Evolutionary conservation across 2,329 filamentous ascomycete species (phyloP).

Genomic region (Fonsecaea monophora): DNA sequence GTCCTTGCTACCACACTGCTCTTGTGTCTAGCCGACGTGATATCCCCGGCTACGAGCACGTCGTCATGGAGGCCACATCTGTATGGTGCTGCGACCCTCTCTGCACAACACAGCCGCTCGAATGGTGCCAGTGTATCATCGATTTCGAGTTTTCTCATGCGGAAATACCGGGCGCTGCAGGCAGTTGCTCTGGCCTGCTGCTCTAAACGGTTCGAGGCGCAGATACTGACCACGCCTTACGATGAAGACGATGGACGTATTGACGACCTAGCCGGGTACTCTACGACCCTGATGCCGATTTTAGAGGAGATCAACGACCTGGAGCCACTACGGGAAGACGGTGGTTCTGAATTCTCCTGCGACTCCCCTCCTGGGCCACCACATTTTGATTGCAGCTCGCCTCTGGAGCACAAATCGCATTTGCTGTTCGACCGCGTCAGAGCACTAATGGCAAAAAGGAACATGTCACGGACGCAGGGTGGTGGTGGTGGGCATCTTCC

Average conservation of each 20-base stretch:
- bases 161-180: conserved; percentile 25
- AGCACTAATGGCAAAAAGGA: conserved; percentile 8
- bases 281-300: conserved; percentile 20
- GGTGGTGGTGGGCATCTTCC: conserved; percentile 6
- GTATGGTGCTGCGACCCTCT: conserved; percentile 15
- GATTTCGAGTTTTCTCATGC: conserved; percentile 11
- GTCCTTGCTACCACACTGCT: conserved; percentile 23
- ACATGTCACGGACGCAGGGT: neutral
- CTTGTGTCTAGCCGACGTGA: conserved; percentile 25
- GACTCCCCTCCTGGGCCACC: conserved; percentile 17
- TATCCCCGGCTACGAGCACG: conserved; percentile 10
- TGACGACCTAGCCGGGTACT: conserved; percentile 26
- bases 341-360: neutral
- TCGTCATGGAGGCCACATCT: conserved; percentile 23
- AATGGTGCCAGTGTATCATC: neutral
- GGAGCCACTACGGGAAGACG: neutral
- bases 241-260: conserved; percentile 5
- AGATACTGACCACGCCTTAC: neutral
- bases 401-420: conserved; percentile 22
- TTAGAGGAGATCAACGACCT: conserved; percentile 23
- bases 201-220: conserved; percentile 15
- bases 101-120: neutral
- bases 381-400: conserved; percentile 23
- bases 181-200: conserved; percentile 23
- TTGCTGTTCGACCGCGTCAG: conserved; percentile 19